These are phyloP conservation scores for Pseudomicrostroma phylloplanum DNA, from an alignment of 1,284 basidiomycete species.

Conservation along the genomic window DNA sequence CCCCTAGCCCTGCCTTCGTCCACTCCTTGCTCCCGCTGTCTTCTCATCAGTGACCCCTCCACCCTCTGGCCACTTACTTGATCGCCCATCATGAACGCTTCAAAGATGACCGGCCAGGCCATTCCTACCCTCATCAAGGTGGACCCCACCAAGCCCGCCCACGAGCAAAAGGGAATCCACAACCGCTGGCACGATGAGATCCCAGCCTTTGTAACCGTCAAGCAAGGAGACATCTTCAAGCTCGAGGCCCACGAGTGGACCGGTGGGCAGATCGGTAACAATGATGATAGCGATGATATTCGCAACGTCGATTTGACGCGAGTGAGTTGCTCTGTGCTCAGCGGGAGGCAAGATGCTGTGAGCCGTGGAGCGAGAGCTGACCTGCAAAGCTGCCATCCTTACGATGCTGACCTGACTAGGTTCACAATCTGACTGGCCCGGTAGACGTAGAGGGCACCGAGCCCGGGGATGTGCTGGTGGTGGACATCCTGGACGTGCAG, in stretches of 20 bases:
- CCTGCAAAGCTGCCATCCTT: conserved; percentile 57
- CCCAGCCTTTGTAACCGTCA: conserved; percentile 37
- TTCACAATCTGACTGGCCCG: conserved; percentile 70
- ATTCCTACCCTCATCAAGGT: conserved; percentile 22
- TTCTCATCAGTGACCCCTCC: too few relatives aligned
- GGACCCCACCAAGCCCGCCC: conserved; percentile 18
- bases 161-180: conserved; percentile 24
- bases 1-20: too few relatives aligned
- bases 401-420: too few relatives aligned
- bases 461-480: conserved; percentile 69
- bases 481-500: conserved; percentile 70
- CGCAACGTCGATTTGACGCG: conserved; percentile 51
- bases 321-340: neutral
- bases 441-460: conserved; percentile 68
- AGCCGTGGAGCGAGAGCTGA: neutral
- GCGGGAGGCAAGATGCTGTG: too few relatives aligned
- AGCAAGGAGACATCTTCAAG: conserved; percentile 61
- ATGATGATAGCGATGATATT: conserved; percentile 57
- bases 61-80: too few relatives aligned
- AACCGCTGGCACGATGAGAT: conserved; percentile 52
- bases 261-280: conserved; percentile 25
- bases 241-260: conserved; percentile 57
- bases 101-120: conserved; percentile 16
- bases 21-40: too few relatives aligned
- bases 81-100: conserved; percentile 11